Evolutionary conservation across 192 early-diverging fungal genomes (phyloP).

Genomic region (Phlyctochytrium bullatum): DNA sequence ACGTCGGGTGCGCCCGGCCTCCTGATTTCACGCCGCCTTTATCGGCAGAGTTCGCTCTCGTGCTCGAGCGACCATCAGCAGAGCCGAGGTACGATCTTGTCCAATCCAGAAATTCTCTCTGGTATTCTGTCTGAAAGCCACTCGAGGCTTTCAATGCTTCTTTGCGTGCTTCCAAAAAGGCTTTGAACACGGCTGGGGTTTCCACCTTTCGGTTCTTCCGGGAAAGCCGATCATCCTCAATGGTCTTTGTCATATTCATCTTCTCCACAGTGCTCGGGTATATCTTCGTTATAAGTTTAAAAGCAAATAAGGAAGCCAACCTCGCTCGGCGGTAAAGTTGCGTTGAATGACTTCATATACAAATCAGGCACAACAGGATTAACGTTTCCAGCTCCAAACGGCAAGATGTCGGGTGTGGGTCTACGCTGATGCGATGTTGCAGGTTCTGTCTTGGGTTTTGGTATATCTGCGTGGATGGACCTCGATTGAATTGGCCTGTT

Average conservation of each 20-base stretch:
- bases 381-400: not conserved
- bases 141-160: not conserved
- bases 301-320: not conserved
- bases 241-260: not conserved
- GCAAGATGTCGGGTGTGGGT: not conserved
- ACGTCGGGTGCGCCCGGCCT: no score
- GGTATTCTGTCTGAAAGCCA: slow-evolving; percentile 16
- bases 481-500: no score
- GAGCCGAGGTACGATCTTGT: not conserved
- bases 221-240: not conserved
- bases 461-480: no score
- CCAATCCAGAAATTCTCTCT: slow-evolving; percentile 15
- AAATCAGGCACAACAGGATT: not conserved
- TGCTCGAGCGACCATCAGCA: not conserved
- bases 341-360: slow-evolving; percentile 9
- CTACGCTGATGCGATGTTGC: no score
- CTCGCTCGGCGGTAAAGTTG: not conserved
- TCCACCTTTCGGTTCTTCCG: not conserved
- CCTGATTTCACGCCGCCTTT: no score
- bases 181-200: not conserved
- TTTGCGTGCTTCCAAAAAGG: slow-evolving; percentile 2
- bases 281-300: not conserved
- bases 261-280: not conserved
- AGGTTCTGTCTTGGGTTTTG: no score
- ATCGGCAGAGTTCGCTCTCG: no score